These are phyloP conservation scores for Neonectria ditissima DNA, from an alignment of 2,329 filamentous ascomycete genomes.

Conservation along the genomic window DNA sequence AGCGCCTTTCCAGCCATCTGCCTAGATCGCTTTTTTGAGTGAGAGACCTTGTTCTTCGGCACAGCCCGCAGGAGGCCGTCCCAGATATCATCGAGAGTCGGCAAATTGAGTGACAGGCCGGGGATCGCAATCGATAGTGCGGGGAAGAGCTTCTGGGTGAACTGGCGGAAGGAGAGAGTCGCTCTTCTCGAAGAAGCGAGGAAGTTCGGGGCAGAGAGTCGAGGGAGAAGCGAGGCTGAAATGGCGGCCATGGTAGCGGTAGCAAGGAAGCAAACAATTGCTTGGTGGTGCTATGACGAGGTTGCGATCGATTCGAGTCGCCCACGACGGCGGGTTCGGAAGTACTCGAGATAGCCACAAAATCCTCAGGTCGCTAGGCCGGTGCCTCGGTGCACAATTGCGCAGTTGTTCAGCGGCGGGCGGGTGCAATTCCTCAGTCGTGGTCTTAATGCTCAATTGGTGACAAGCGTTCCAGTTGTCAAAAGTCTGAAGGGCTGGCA, in stretches of 20 bases:
- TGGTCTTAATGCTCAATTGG: conserved; percentile 39
- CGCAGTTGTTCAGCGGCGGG: conserved; percentile 10
- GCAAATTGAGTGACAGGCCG: conserved; percentile 66
- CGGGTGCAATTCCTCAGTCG: conserved; percentile 29
- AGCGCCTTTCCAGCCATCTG: conserved; percentile 96
- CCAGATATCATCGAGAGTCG: conserved; percentile 83
- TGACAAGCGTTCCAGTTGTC: conserved; percentile 41
- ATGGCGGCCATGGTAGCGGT: conserved; percentile 58
- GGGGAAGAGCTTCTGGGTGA: conserved; percentile 62
- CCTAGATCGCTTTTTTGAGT: conserved; percentile 92
- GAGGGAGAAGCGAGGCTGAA: conserved; percentile 65
- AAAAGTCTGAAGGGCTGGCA: conserved; percentile 48
- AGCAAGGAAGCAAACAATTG: conserved; percentile 23
- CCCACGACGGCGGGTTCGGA: conserved; percentile 7
- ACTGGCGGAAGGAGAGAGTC: conserved; percentile 58
- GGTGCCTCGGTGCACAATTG: conserved; percentile 22
- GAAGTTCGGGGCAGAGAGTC: conserved; percentile 58
- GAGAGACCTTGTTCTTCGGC: conserved; percentile 98
- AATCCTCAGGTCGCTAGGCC: background rate
- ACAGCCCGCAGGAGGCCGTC: conserved; percentile 92
- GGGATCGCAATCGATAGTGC: conserved; percentile 70
- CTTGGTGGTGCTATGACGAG: conserved; percentile 19
- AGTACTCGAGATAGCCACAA: background rate
- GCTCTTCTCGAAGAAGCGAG: conserved; percentile 57
- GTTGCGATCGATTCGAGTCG: conserved; percentile 21